phyloP scores from a whole-genome alignment of 495 filamentous ascomycete species.

The Rhizodiscina lignyota region DNA sequence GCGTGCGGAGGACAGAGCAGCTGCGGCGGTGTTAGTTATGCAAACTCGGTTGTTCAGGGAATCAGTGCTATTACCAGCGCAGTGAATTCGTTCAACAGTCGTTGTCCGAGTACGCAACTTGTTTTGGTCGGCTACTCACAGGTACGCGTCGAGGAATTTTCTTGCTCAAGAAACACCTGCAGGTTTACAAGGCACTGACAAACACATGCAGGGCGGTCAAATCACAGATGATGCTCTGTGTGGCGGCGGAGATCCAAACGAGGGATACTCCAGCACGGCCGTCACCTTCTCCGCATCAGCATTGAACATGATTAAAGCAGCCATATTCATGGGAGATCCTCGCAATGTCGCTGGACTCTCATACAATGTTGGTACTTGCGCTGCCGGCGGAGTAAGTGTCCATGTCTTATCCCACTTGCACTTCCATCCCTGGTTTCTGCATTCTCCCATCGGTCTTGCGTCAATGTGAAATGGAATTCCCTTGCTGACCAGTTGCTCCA shows the following conservation, averaged over 20 bases:
- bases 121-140: slow-evolving; percentile 47
- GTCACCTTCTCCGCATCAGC: slow-evolving; percentile 29
- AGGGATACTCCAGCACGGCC: slow-evolving; percentile 30
- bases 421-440: no score
- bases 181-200: neutral
- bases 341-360: slow-evolving; percentile 33
- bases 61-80: slow-evolving; percentile 35
- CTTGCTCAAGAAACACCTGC: neutral
- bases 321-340: slow-evolving; percentile 48
- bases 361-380: slow-evolving; percentile 45
- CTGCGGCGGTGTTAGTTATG: slow-evolving; percentile 36
- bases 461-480: neutral
- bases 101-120: slow-evolving; percentile 39
- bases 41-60: slow-evolving; percentile 23
- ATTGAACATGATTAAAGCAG: slow-evolving; percentile 37
- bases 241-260: slow-evolving; percentile 38
- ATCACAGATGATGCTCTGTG: slow-evolving; percentile 49
- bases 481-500: slow-evolving; percentile 3
- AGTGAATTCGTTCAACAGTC: slow-evolving; percentile 34
- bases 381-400: slow-evolving; percentile 34
- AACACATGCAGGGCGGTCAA: slow-evolving; percentile 32
- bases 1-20: slow-evolving; percentile 37
- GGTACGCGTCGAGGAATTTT: slow-evolving; percentile 15
- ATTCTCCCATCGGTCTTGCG: no score
- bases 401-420: neutral